Evolutionary conservation across 805 yeast genomes (phyloP).

Genomic region (Suhomyces vadensis): DNA sequence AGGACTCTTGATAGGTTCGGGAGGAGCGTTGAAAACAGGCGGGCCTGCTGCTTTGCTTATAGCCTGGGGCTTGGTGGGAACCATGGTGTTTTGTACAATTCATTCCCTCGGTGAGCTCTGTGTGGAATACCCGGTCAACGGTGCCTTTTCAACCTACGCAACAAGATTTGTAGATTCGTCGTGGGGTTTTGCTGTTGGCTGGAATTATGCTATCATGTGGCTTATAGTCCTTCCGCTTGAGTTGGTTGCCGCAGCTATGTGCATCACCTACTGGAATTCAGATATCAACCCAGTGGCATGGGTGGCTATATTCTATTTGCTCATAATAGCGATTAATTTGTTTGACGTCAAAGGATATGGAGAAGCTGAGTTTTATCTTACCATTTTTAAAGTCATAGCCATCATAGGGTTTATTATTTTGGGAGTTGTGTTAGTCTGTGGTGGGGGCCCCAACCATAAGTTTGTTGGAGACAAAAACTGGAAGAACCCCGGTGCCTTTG

Average conservation of each 20-base stretch:
- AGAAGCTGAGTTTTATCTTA: conserved; percentile 35
- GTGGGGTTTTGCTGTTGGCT: conserved; percentile 44
- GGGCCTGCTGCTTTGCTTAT: conserved; percentile 50
- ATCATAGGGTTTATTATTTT: conserved; percentile 39
- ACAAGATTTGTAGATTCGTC: conserved; percentile 38
- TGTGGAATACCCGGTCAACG: conserved; percentile 42
- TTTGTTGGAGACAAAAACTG: conserved; percentile 36
- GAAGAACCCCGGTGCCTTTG: conserved; percentile 35
- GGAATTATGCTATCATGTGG: conserved; percentile 43
- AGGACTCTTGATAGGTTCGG: conserved; percentile 50
- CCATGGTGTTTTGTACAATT: conserved; percentile 59
- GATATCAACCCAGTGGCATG: conserved; percentile 38
- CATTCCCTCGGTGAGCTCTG: conserved; percentile 69
- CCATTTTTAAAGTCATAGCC: conserved; percentile 35
- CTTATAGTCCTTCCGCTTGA: conserved; percentile 38
- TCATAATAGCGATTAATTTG: conserved; percentile 29
- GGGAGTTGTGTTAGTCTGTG: conserved; percentile 38
- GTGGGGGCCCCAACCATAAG: conserved; percentile 41
- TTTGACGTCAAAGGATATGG: conserved; percentile 42
- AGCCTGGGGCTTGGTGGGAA: conserved; percentile 58
- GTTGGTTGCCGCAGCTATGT: conserved; percentile 41
- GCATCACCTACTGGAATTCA: conserved; percentile 36
- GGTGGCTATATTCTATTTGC: conserved; percentile 36
- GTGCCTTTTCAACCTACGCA: conserved; percentile 42
- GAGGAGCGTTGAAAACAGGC: conserved; percentile 40